Evolutionary conservation across 2,329 filamentous ascomycete species (phyloP).

Genomic region (Didymosphaeria variabile): DNA sequence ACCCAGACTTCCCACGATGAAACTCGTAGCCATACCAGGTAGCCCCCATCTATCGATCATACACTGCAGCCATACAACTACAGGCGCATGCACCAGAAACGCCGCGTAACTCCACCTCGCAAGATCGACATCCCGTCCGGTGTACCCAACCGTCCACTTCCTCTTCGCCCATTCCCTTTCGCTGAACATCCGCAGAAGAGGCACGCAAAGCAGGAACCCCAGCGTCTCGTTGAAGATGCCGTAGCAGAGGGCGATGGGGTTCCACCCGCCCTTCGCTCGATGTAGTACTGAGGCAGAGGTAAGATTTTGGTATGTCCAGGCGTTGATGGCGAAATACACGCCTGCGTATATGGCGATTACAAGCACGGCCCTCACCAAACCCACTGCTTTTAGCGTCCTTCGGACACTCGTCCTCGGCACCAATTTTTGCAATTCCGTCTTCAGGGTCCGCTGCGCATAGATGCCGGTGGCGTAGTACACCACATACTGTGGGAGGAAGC

Average conservation of each 20-base stretch:
- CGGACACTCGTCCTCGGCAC: not conserved
- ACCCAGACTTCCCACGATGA: constrained; percentile 20
- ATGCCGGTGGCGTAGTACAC: constrained; percentile 27
- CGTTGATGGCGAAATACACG: not conserved
- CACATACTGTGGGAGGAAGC: constrained; percentile 29
- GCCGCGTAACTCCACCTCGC: constrained; percentile 28
- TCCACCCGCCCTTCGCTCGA: constrained; percentile 16
- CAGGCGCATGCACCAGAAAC: constrained; percentile 26
- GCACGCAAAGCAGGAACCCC: constrained; percentile 14
- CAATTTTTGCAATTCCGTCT: not conserved
- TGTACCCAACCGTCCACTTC: constrained; percentile 16
- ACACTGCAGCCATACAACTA: constrained; percentile 23
- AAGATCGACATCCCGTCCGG: not conserved
- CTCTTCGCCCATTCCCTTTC: not conserved
- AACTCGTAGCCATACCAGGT: constrained; percentile 16
- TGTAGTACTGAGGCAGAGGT: no score
- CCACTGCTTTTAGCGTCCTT: not conserved
- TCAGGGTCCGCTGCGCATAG: constrained; percentile 2
- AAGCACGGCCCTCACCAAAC: not conserved
- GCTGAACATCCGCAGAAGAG: constrained; percentile 10
- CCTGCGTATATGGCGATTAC: not conserved
- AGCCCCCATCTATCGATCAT: constrained; percentile 14
- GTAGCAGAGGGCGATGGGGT: constrained; percentile 21
- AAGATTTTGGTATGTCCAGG: not conserved
- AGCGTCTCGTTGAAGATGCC: constrained; percentile 23